Conservation (phyloP, 2,329 filamentous ascomycete genomes). For the Orbilia quercus region DNA sequence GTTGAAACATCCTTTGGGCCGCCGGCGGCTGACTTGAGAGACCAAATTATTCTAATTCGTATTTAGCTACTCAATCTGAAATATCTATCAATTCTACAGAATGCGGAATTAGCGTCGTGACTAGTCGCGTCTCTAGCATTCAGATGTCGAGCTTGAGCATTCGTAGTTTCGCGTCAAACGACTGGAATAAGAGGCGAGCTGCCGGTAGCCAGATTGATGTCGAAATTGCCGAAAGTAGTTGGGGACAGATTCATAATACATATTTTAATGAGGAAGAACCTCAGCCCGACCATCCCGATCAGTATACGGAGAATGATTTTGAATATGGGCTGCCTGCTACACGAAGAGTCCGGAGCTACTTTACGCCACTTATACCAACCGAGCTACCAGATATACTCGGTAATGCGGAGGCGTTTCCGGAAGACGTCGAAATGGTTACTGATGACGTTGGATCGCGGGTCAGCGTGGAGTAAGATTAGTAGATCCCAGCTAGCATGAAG, state of each 20-base stretch:
- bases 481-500: too few relatives aligned
- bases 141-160: slow-evolving; percentile 1
- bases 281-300: neutral
- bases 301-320: neutral
- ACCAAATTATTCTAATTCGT: too few relatives aligned
- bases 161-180: too few relatives aligned
- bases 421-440: neutral
- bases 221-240: neutral
- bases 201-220: neutral
- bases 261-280: neutral
- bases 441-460: neutral
- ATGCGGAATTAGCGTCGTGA: slow-evolving; percentile 19
- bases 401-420: neutral
- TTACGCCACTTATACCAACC: too few relatives aligned
- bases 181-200: too few relatives aligned
- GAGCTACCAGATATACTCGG: too few relatives aligned
- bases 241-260: neutral
- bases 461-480: neutral
- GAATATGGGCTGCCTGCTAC: neutral
- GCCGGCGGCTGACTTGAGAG: too few relatives aligned
- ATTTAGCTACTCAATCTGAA: neutral
- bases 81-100: slow-evolving; percentile 13
- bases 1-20: neutral
- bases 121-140: neutral
- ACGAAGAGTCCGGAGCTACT: too few relatives aligned